A percentile compares a stretch with the other conserved stretches of the same genome.
Conservation (phyloP, 2,329 filamentous ascomycete species). For the Coleophoma crateriformis region DNA sequence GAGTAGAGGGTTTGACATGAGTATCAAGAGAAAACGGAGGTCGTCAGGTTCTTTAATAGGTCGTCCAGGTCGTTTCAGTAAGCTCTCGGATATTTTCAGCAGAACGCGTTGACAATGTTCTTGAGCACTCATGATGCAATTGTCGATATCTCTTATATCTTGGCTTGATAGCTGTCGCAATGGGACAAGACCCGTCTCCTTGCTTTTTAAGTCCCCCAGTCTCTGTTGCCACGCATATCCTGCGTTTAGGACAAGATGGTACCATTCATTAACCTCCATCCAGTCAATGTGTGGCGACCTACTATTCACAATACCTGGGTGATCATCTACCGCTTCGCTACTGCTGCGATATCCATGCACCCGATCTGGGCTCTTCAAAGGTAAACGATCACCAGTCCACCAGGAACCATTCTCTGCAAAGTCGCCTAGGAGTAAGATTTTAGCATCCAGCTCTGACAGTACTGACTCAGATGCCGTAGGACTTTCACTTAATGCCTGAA, state of each 20-base stretch:
- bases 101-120: conserved; percentile 64
- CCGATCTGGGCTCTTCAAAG: conserved; percentile 28
- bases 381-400: conserved; percentile 62
- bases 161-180: conserved; percentile 12
- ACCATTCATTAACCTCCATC: conserved; percentile 68
- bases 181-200: conserved; percentile 10
- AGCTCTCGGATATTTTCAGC: conserved; percentile 71
- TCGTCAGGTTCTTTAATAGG: conserved; percentile 64
- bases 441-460: conserved; percentile 64
- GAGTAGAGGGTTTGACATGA: conserved; percentile 74
- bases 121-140: conserved; percentile 54
- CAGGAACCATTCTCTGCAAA: conserved; percentile 76
- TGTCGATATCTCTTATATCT: conserved; percentile 38
- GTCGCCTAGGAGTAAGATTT: conserved; percentile 67
- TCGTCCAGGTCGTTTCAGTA: conserved; percentile 74
- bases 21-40: conserved; percentile 70
- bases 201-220: conserved; percentile 47
- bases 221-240: conserved; percentile 60
- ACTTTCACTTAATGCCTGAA: conserved; percentile 25
- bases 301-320: conserved; percentile 39
- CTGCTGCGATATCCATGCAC: conserved; percentile 26
- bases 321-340: conserved; percentile 9
- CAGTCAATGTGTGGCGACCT: conserved; percentile 71
- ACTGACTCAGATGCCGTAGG: conserved; percentile 22
- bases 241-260: conserved; percentile 61